A percentile compares a stretch with the other conserved stretches of the same genome.
phyloP scores from a whole-genome alignment of 371 early-diverging fungal species.

The Vittaforma corneae region DNA sequence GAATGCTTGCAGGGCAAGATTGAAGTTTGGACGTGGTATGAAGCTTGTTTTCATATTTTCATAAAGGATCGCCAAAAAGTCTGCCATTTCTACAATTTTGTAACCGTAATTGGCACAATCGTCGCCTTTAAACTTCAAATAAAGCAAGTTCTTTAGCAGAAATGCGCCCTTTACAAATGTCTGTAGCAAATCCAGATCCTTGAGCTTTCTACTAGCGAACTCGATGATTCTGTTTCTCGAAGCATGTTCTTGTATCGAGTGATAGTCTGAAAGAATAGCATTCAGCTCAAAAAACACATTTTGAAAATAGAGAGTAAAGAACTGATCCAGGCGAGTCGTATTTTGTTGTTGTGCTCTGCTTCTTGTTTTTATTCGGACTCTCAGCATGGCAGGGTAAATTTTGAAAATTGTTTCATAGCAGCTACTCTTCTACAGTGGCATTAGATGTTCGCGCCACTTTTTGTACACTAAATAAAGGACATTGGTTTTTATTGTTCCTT shows the following conservation, averaged over 20 bases:
- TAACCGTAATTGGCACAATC: neutral
- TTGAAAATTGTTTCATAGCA: no score
- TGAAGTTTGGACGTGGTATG: conserved; percentile 9
- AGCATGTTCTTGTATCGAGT: conserved; percentile 11
- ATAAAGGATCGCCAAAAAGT: conserved; percentile 6
- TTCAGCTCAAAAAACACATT: conserved; percentile 7
- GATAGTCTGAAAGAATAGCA: conserved; percentile 5
- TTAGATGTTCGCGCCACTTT: no score
- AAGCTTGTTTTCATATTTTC: conserved; percentile 21
- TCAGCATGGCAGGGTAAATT: no score
- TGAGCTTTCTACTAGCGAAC: conserved; percentile 4
- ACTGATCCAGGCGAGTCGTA: no score
- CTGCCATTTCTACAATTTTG: conserved; percentile 16
- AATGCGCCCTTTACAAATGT: neutral
- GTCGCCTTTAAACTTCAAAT: neutral
- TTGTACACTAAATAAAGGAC: no score
- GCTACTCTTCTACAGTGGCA: no score
- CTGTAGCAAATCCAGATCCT: conserved; percentile 3
- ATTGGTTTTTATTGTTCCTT: no score
- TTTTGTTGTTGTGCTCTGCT: no score
- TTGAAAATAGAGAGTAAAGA: no score
- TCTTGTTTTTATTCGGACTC: no score
- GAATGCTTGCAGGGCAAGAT: neutral
- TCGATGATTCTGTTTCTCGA: conserved; percentile 12
- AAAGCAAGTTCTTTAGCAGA: neutral